Percentiles rank a stretch among this genome's conserved stretches.
These are phyloP conservation scores for Huntiella abstrusa DNA, from an alignment of 2,329 filamentous ascomycete species.

Conservation along the genomic window DNA sequence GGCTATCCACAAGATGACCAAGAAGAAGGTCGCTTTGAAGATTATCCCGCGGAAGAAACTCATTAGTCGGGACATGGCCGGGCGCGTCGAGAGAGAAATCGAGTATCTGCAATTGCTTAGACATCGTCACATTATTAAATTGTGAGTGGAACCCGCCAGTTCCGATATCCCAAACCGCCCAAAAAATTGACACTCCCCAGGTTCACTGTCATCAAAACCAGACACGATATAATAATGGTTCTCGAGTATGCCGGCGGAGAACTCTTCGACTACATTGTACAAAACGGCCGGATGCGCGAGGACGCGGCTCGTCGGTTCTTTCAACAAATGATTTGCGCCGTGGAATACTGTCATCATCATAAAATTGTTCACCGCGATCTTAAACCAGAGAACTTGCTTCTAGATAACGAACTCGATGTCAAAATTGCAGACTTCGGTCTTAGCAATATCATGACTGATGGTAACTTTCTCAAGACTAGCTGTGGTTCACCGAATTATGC, in stretches of 20 bases:
- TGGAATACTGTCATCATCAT: slow-evolving; percentile 96
- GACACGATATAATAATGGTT: slow-evolving; percentile 94
- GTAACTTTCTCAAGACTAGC: slow-evolving; percentile 96
- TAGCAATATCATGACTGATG: slow-evolving; percentile 99
- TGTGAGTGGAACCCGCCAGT: slow-evolving; percentile 36
- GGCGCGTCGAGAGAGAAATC: slow-evolving; percentile 91
- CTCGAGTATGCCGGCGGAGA: slow-evolving; percentile 93
- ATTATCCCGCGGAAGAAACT: slow-evolving; percentile 94
- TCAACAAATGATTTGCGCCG: slow-evolving; percentile 95
- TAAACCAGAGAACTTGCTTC: slow-evolving; percentile 88
- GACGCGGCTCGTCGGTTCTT: slow-evolving; percentile 92
- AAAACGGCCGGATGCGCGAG: slow-evolving; percentile 80
- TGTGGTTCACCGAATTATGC: slow-evolving; percentile 98
- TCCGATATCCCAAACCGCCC: background rate
- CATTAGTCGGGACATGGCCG: slow-evolving; percentile 94
- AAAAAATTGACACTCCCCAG: slow-evolving; percentile 23
- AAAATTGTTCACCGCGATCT: slow-evolving; percentile 97
- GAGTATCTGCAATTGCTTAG: slow-evolving; percentile 90
- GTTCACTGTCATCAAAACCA: slow-evolving; percentile 91
- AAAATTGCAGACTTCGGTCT: slow-evolving; percentile 98
- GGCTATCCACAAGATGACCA: slow-evolving; percentile 76
- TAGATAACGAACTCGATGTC: slow-evolving; percentile 91
- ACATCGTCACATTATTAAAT: slow-evolving; percentile 97
- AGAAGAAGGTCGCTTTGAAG: slow-evolving; percentile 91
- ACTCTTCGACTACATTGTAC: slow-evolving; percentile 94